Percentiles rank a stretch among this genome's conserved stretches.
Conservation (phyloP, 2,329 filamentous ascomycete genomes). For the Thermoascus crustaceus region DNA sequence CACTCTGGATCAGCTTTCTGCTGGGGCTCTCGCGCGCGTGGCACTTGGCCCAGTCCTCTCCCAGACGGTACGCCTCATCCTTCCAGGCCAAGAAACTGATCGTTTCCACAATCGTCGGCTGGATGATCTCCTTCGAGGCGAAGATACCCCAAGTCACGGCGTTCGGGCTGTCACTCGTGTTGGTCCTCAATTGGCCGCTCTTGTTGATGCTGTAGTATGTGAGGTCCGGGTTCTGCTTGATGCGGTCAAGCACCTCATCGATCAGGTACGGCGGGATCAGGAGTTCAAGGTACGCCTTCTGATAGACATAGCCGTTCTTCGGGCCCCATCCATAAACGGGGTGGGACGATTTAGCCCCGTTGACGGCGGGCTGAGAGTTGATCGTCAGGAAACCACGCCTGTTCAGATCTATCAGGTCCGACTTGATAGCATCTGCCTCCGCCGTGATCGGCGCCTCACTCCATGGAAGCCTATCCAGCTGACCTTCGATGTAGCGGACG, state of each 20-base stretch:
- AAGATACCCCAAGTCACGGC: constrained; percentile 99
- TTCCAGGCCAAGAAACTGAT: constrained; percentile 98
- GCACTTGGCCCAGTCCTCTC: constrained; percentile 89
- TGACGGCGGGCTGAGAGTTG: constrained; percentile 93
- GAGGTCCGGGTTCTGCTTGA: constrained; percentile 69
- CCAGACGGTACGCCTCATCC: constrained; percentile 90
- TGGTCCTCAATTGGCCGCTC: constrained; percentile 71
- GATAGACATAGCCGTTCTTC: constrained; percentile 90
- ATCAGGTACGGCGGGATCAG: constrained; percentile 76
- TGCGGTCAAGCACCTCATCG: constrained; percentile 65
- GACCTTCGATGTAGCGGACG: constrained; percentile 71
- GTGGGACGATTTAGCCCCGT: constrained; percentile 81
- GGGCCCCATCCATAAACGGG: constrained; percentile 91
- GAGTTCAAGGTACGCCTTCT: constrained; percentile 94
- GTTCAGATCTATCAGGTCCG: constrained; percentile 74
- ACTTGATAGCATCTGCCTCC: constrained; percentile 71
- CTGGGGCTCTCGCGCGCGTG: constrained; percentile 70
- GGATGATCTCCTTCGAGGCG: constrained; percentile 97
- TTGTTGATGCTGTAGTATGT: constrained; percentile 94
- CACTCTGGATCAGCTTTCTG: constrained; percentile 65
- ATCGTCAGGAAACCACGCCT: constrained; percentile 81
- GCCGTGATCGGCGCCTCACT: constrained; percentile 79
- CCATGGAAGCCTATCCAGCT: constrained; percentile 81
- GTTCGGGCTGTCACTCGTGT: constrained; percentile 78
- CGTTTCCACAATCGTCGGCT: constrained; percentile 97